A percentile compares a stretch with the other conserved stretches of the same genome.
Evolutionary conservation across 179 eudicot genomes (phyloP).

Genomic region (Nepenthes alata): DNA sequence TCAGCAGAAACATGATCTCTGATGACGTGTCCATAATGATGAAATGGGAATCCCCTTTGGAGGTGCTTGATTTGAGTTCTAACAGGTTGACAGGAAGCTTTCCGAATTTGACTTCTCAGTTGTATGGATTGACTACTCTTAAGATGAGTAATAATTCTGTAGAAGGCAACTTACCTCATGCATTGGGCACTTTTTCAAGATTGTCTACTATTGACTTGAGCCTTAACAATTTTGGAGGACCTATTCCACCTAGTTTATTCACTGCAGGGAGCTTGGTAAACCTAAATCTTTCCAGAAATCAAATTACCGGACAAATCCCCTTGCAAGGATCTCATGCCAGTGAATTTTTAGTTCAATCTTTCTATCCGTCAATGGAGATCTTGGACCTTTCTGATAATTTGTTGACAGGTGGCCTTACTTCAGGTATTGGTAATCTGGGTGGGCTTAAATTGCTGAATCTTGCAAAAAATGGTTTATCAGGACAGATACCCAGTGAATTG

Average conservation of each 20-base stretch:
- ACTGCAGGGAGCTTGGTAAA: conserved; percentile 40
- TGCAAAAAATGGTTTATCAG: conserved; percentile 59
- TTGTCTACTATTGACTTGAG: conserved; percentile 59
- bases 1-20: conserved; percentile 42
- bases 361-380: conserved; percentile 49
- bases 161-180: conserved; percentile 46
- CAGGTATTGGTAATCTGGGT: conserved; percentile 43
- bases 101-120: conserved; percentile 46
- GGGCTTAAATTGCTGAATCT: conserved; percentile 57
- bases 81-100: conserved; percentile 59
- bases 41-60: conserved; percentile 45
- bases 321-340: conserved; percentile 38
- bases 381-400: conserved; percentile 74
- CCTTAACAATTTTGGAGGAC: conserved; percentile 54
- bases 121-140: conserved; percentile 38
- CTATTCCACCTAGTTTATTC: conserved; percentile 55
- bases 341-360: conserved; percentile 40
- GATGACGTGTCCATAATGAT: conserved; percentile 33
- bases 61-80: conserved; percentile 70
- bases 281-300: conserved; percentile 67
- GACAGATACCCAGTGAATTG: conserved; percentile 53
- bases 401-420: conserved; percentile 46
- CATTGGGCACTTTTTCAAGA: conserved; percentile 29
- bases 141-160: conserved; percentile 52
- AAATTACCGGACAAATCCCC: conserved; percentile 54